Percentiles rank a stretch among this genome's conserved stretches.
These are phyloP conservation scores for Tuctoria greenei DNA, from an alignment of 176 grass and related monocot species.

Conservation along the genomic window DNA sequence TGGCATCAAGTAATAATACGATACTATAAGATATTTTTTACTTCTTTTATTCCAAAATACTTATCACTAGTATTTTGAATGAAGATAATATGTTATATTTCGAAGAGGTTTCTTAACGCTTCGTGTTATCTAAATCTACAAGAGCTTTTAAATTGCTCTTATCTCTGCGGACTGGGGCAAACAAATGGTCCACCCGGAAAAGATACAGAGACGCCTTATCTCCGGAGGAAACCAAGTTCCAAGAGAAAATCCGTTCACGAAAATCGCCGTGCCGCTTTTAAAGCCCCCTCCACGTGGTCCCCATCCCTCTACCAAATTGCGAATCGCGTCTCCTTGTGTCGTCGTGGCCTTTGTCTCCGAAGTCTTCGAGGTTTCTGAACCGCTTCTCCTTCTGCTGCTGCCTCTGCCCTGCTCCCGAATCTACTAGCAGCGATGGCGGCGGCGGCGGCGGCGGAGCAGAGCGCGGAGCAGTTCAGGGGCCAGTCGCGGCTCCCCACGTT, in stretches of 20 bases:
- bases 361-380: slow-evolving; percentile 4
- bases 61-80: background rate
- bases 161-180: background rate
- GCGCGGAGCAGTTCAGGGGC: slow-evolving; percentile 65
- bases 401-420: background rate
- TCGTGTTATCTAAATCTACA: no score
- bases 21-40: background rate
- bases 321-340: background rate
- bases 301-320: background rate
- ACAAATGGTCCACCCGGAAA: background rate
- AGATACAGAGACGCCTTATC: background rate
- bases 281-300: background rate
- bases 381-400: background rate
- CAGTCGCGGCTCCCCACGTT: slow-evolving; percentile 68
- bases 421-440: background rate
- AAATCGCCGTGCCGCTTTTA: background rate
- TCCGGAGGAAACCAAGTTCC: background rate
- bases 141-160: no score
- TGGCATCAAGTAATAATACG: background rate
- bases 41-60: no score
- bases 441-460: slow-evolving; percentile 45
- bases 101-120: no score
- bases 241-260: background rate
- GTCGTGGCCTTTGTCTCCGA: background rate
- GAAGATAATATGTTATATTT: background rate